Evolutionary conservation across 2,329 filamentous ascomycete genomes (phyloP), one percentile per base, ranked within the genome.

Genomic region (Hypomyces perniciosus): DNA sequence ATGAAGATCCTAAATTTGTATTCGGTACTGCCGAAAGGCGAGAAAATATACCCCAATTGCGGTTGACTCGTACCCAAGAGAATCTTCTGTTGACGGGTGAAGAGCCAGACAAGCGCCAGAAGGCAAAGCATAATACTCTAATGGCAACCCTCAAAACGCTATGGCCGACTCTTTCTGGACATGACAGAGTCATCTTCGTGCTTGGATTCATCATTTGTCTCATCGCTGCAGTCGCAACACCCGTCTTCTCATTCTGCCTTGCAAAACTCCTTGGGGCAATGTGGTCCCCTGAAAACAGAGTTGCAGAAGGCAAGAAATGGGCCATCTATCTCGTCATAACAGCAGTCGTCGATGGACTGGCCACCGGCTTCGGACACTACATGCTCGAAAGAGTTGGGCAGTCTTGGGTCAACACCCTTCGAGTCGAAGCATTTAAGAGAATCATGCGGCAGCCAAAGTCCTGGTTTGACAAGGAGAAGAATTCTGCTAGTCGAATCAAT

Each of bases 221-320:
- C 1, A 59, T 85, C 0, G 83, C 88, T 43, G 85, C 88, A 4
- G 79, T 76, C 4, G 76, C 80, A 28, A 87, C 85, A 0, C 88
- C 90, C 0, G 71, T 81, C 0, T 96, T 96, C 59, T 85, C 89
- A 0, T 90, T 79, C 63, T 74, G 86, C 7, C 84, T 96, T 46
- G 81, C 89, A 0, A 80, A 84, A 50, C 76, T 96, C 0, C 76
- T 95, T 0, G 70, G 73, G 2, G 84, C 84, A 0, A 89, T 93
- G 63, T 88, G 85, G 67, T 65, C 78, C 0, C 61, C 73, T 0
- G 66, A 66, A 0, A 68, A 76, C 45, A 76, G 78, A 46, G 64
- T 72, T 5, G 68, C 73, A 1, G 64, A 71, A 7, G 80, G 84
- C 0, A 72, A 78, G 35, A 77, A 69, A 50, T 96, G 89, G 80